These are phyloP conservation scores for Fraxinus sp. DNA, from an alignment of 305 asterid genomes.

Conservation along the genomic window DNA sequence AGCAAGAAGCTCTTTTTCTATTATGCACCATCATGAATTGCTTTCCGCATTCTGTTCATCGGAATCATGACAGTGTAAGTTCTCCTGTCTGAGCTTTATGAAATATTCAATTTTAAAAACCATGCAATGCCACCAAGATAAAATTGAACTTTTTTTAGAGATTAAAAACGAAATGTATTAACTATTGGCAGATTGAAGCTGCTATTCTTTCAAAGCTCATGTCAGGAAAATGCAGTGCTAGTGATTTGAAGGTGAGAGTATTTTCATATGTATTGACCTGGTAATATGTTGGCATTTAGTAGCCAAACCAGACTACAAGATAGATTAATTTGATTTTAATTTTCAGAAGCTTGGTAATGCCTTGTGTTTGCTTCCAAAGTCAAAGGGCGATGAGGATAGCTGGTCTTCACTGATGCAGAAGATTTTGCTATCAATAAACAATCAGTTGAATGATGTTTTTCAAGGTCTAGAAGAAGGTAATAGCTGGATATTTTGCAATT, in stretches of 20 bases:
- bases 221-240: conserved; percentile 58
- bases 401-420: conserved; percentile 75
- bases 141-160: not conserved
- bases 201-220: conserved; percentile 61
- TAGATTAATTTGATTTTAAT: conserved; percentile 25
- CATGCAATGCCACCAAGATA: not conserved
- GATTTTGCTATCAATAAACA: conserved; percentile 57
- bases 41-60: conserved; percentile 63
- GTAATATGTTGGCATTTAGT: conserved; percentile 21
- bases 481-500: conserved; percentile 13
- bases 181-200: conserved; percentile 67
- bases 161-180: not conserved
- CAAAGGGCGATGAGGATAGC: conserved; percentile 74
- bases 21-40: conserved; percentile 52
- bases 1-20: conserved; percentile 71
- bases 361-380: conserved; percentile 75
- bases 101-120: not conserved
- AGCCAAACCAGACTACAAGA: conserved; percentile 18
- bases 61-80: conserved; percentile 75
- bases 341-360: conserved; percentile 71
- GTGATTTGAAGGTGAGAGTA: conserved; percentile 56
- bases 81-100: conserved; percentile 12
- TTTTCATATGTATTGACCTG: conserved; percentile 11
- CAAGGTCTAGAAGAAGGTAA: conserved; percentile 89
- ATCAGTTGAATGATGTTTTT: conserved; percentile 61